Evolutionary conservation across 23 red algal genomes (phyloP).

Genomic region (Gracilariopsis chorda): DNA sequence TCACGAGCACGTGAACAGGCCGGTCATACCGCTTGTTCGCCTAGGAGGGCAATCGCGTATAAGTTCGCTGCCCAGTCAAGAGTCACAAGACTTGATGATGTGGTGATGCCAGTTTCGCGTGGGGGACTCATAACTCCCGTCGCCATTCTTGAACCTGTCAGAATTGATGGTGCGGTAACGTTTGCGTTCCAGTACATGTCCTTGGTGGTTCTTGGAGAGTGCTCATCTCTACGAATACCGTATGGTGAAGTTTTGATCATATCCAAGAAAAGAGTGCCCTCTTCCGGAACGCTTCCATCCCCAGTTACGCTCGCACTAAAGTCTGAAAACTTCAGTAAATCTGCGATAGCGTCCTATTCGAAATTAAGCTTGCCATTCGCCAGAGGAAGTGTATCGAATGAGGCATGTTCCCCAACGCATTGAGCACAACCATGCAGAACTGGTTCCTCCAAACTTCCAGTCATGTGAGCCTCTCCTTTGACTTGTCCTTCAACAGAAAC

Average conservation of each 20-base stretch:
- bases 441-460: conserved; percentile 67
- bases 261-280: conserved; percentile 57
- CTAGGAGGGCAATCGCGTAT: conserved; percentile 39
- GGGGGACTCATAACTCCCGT: conserved; percentile 66
- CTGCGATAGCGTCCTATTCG: conserved; percentile 51
- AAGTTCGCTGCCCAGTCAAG: conserved; percentile 38
- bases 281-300: conserved; percentile 36
- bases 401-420: neutral
- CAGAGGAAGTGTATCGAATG: conserved; percentile 54
- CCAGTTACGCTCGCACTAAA: conserved; percentile 30
- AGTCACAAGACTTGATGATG: conserved; percentile 19
- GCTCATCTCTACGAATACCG: neutral
- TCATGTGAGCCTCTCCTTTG: conserved; percentile 58
- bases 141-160: conserved; percentile 34
- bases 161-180: conserved; percentile 39
- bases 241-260: conserved; percentile 34
- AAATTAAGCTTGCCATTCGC: conserved; percentile 15
- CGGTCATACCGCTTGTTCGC: conserved; percentile 35
- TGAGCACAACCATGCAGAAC: conserved; percentile 45
- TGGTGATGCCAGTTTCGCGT: conserved; percentile 63
- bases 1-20: neutral
- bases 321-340: conserved; percentile 23
- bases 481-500: conserved; percentile 40
- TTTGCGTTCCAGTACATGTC: neutral
- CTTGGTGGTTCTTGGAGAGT: conserved; percentile 26